A percentile compares a stretch with the other conserved stretches of the same genome.
phyloP scores from a whole-genome alignment of 73 alveolate genomes.

The Breviolum minutum region DNA sequence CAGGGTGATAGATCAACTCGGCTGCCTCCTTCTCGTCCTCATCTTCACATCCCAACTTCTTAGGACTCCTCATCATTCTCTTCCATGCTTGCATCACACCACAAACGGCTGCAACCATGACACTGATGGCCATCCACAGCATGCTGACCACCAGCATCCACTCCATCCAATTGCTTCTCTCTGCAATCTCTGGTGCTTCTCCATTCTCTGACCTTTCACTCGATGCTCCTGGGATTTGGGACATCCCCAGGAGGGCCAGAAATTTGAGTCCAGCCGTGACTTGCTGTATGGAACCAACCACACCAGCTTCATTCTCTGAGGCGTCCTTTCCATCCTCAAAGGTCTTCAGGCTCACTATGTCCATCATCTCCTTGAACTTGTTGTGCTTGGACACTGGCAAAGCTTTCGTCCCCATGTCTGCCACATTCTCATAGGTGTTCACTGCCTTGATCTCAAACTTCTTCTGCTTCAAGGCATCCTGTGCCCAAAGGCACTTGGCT shows the following conservation, averaged over 20 bases:
- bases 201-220: too few species aligned
- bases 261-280: background rate
- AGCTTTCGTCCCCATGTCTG: slow-evolving; percentile 22
- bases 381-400: background rate
- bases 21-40: background rate
- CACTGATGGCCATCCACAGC: background rate
- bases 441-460: background rate
- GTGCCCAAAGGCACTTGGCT: slow-evolving; percentile 20
- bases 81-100: background rate
- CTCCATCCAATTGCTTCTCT: background rate
- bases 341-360: background rate
- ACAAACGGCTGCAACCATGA: background rate
- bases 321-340: background rate
- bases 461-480: background rate
- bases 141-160: background rate
- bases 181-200: background rate
- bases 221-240: too few species aligned
- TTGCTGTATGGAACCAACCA: background rate
- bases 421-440: background rate
- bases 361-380: background rate
- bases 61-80: background rate
- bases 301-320: background rate
- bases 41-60: too few species aligned
- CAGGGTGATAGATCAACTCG: background rate
- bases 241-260: background rate